These are phyloP conservation scores for Backusella australiensis DNA, from an alignment of 192 early-diverging fungal species.

Conservation along the genomic window DNA sequence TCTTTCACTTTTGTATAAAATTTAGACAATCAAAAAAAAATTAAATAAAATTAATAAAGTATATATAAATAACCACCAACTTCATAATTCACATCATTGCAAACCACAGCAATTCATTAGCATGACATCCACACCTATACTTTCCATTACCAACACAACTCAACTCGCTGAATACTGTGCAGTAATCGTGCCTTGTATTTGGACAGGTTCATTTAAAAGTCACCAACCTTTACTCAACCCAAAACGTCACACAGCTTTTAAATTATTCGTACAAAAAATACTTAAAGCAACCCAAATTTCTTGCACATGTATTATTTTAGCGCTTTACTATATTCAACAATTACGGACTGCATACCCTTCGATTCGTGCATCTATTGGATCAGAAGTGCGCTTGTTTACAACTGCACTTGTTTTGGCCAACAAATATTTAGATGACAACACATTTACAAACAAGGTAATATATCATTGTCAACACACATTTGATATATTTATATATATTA, in stretches of 20 bases:
- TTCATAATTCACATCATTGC: not conserved
- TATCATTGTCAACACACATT: not conserved
- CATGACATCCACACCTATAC: not conserved
- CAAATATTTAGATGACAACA: slow-evolving; percentile 88
- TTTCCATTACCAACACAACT: slow-evolving; percentile 12
- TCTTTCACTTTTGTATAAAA: not conserved
- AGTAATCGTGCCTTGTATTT: slow-evolving; percentile 36
- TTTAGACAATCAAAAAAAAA: not conserved
- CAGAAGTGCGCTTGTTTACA: slow-evolving; percentile 80
- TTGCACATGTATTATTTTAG: slow-evolving; percentile 58
- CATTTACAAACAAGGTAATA: slow-evolving; percentile 73
- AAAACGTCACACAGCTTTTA: slow-evolving; percentile 32
- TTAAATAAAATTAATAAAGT: not conserved
- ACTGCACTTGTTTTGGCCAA: slow-evolving; percentile 85
- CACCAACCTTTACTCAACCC: not conserved
- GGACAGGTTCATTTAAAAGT: slow-evolving; percentile 23
- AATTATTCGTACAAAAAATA: slow-evolving; percentile 50
- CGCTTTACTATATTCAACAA: slow-evolving; percentile 63
- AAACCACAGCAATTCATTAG: not conserved
- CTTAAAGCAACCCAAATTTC: slow-evolving; percentile 61
- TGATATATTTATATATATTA: not conserved
- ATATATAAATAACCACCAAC: not conserved
- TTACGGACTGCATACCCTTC: slow-evolving; percentile 54
- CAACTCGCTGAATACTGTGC: slow-evolving; percentile 39
- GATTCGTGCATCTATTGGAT: slow-evolving; percentile 62